Evolutionary conservation across 176 grass and related monocot species (phyloP).

Genomic region (Zea mays): DNA sequence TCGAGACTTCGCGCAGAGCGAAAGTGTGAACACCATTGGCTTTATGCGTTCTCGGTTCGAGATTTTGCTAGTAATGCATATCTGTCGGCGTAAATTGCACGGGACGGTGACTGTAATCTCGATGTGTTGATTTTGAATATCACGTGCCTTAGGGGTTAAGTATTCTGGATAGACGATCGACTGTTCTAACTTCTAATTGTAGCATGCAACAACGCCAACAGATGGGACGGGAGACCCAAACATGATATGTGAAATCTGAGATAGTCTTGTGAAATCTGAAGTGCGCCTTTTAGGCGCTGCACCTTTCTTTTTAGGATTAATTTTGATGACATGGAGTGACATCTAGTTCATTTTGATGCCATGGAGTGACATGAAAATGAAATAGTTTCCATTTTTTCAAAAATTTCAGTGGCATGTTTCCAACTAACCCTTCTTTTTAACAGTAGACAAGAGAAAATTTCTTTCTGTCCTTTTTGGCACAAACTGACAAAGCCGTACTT

Average conservation of each 20-base stretch:
- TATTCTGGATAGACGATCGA: background rate
- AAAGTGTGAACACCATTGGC: background rate
- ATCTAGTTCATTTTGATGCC: too few relatives aligned
- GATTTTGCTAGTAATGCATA: background rate
- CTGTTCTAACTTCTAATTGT: constrained; percentile 13
- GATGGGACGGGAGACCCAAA: background rate
- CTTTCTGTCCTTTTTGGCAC: background rate
- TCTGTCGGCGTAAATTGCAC: background rate
- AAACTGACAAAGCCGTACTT: background rate
- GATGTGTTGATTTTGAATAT: constrained; percentile 12
- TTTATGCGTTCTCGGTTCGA: background rate
- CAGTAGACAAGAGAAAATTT: background rate
- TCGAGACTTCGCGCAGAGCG: background rate
- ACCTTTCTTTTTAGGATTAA: background rate
- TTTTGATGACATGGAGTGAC: too few relatives aligned
- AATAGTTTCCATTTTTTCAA: too few relatives aligned
- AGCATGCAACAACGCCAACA: background rate
- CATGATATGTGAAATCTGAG: background rate
- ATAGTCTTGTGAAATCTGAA: background rate
- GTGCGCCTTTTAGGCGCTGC: background rate
- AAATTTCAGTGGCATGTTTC: too few relatives aligned
- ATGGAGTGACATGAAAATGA: too few relatives aligned
- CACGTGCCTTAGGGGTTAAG: background rate
- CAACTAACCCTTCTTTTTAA: background rate
- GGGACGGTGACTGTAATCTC: background rate